Percentiles rank a stretch among this genome's conserved stretches.
Conservation (phyloP, 2,329 filamentous ascomycete genomes). For the Phialocephala sp. region DNA sequence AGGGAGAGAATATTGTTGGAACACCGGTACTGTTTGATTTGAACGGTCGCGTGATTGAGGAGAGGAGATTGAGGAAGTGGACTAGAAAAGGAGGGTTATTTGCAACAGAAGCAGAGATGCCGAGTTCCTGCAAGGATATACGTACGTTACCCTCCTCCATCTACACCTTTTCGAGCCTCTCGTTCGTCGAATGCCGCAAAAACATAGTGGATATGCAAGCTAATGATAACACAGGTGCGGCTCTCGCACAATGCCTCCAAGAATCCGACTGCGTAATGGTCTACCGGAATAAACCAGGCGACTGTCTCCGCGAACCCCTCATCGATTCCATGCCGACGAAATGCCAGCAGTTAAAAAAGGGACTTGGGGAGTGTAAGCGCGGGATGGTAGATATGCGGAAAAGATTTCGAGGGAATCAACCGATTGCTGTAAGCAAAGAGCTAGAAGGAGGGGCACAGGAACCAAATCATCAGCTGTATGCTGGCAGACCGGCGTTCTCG, state of each 20-base stretch:
- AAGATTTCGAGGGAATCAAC: slow-evolving; percentile 92
- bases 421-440: slow-evolving; percentile 70
- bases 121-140: slow-evolving; percentile 95
- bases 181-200: not conserved
- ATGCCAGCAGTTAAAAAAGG: slow-evolving; percentile 92
- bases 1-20: not conserved
- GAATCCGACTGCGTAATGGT: slow-evolving; percentile 97
- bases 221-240: slow-evolving; percentile 67
- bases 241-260: slow-evolving; percentile 92
- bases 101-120: slow-evolving; percentile 62
- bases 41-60: slow-evolving; percentile 12
- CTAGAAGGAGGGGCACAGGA: slow-evolving; percentile 59
- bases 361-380: slow-evolving; percentile 93
- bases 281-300: slow-evolving; percentile 81
- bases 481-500: slow-evolving; percentile 73
- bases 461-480: slow-evolving; percentile 73
- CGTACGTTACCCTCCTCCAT: slow-evolving; percentile 61
- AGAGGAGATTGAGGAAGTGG: not conserved
- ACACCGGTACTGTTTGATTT: slow-evolving; percentile 15
- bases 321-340: slow-evolving; percentile 80
- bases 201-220: not conserved
- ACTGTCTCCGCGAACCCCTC: slow-evolving; percentile 86
- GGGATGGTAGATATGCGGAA: slow-evolving; percentile 99
- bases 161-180: slow-evolving; percentile 9
- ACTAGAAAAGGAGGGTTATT: not conserved